Evolutionary conservation across 1,284 basidiomycete species (phyloP).

Genomic region (Psilocybe mexicana): DNA sequence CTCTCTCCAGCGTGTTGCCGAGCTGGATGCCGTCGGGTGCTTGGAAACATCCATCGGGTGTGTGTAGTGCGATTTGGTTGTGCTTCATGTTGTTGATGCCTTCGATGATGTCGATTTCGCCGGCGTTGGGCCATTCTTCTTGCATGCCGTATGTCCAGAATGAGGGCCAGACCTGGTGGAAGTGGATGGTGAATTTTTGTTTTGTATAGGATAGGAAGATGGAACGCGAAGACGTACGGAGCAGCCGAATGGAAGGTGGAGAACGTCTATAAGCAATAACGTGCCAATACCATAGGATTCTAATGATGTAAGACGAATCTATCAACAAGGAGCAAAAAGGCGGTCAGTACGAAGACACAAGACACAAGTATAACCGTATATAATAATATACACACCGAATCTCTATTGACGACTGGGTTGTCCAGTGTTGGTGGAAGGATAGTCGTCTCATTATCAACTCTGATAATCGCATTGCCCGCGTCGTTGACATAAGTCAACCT

Average conservation of each 20-base stretch:
- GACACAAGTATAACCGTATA: neutral
- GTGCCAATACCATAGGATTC: slow-evolving; percentile 54
- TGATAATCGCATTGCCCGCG: slow-evolving; percentile 57
- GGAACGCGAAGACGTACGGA: slow-evolving; percentile 42
- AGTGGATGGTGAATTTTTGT: neutral
- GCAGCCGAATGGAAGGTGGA: slow-evolving; percentile 66
- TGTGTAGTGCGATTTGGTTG: slow-evolving; percentile 68
- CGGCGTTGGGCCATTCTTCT: slow-evolving; percentile 54
- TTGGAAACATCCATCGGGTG: slow-evolving; percentile 43
- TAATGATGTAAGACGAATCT: slow-evolving; percentile 55
- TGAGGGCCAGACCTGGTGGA: slow-evolving; percentile 8
- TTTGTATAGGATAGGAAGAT: neutral
- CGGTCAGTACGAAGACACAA: neutral
- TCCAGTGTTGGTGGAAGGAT: slow-evolving; percentile 39
- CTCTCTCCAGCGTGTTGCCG: slow-evolving; percentile 34
- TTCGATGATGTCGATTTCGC: slow-evolving; percentile 63
- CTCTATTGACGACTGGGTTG: slow-evolving; percentile 44
- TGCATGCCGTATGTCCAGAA: slow-evolving; percentile 53
- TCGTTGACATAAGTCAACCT: slow-evolving; percentile 56
- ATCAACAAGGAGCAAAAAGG: neutral
- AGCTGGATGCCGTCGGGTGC: slow-evolving; percentile 30
- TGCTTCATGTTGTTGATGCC: slow-evolving; percentile 47
- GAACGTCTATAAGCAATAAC: slow-evolving; percentile 55
- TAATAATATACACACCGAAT: slow-evolving; percentile 42
- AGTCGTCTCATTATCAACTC: slow-evolving; percentile 55